Percentiles rank a stretch among this genome's conserved stretches.
Evolutionary conservation across 176 grass and related monocot species (phyloP).

Genomic region (Aegilops bicornis): DNA sequence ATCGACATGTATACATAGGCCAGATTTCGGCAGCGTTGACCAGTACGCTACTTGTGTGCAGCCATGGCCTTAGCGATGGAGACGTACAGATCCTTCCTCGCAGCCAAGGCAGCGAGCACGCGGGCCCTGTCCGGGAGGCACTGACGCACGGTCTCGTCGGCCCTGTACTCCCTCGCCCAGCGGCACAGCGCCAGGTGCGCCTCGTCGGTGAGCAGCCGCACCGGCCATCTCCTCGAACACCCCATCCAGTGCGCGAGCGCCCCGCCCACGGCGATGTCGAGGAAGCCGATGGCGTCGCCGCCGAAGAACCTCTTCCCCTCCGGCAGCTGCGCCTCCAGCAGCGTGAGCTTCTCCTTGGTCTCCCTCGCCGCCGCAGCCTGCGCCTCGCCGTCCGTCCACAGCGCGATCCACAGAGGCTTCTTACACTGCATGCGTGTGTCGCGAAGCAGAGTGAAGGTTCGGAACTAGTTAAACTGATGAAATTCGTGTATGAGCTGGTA

Average conservation of each 20-base stretch:
- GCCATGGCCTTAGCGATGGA: background rate
- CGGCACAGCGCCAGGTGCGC: background rate
- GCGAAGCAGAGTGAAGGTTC: too few relatives aligned
- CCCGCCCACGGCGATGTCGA: background rate
- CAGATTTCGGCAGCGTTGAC: too few relatives aligned
- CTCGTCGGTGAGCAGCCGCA: background rate
- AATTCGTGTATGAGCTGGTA: too few relatives aligned
- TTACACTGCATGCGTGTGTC: background rate
- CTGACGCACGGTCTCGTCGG: background rate
- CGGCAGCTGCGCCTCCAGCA: background rate
- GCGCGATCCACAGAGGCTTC: background rate
- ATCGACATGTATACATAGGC: too few relatives aligned
- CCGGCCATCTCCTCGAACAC: background rate
- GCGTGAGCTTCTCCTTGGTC: background rate
- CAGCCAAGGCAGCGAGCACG: background rate
- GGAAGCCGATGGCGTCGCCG: background rate
- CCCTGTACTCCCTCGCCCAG: background rate
- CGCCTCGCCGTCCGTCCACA: conserved; percentile 1
- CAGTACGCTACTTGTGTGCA: background rate
- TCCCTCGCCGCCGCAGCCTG: background rate
- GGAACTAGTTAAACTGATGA: too few relatives aligned
- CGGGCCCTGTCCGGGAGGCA: background rate
- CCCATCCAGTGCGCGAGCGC: background rate
- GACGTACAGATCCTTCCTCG: background rate
- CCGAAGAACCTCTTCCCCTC: background rate